Conservation (phyloP, 2,329 filamentous ascomycete species). For the Fusarium coicis region DNA sequence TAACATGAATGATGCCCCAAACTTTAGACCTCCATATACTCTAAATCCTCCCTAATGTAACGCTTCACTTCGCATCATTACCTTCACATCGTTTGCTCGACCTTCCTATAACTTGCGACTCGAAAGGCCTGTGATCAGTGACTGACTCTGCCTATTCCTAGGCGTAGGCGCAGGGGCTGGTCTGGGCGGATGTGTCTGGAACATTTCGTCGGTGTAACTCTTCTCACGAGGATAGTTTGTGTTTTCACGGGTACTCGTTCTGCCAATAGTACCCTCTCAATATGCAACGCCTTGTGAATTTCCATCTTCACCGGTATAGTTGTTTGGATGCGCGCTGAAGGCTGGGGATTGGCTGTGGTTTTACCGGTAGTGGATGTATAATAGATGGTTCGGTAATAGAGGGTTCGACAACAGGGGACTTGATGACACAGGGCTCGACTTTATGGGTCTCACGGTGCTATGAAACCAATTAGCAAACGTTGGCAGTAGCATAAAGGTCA, state of each 20-base stretch:
- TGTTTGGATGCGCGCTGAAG: not conserved
- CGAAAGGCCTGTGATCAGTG: not conserved
- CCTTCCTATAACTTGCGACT: accelerated
- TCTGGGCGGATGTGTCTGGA: not conserved
- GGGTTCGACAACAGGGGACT: not conserved
- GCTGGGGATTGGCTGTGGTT: not conserved
- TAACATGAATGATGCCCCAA: not conserved
- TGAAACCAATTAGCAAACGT: not conserved
- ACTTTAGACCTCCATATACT: accelerated
- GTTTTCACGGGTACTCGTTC: accelerated
- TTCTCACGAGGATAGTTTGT: not conserved
- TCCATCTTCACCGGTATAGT: not conserved
- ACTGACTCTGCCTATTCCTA: not conserved
- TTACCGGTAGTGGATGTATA: not conserved
- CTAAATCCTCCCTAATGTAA: no score
- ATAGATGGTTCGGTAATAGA: not conserved
- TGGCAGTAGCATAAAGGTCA: not conserved
- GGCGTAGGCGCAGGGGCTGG: accelerated
- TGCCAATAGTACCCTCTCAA: no score
- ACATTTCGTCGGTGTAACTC: no score
- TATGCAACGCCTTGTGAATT: not conserved
- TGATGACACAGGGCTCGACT: not conserved
- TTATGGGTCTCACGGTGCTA: not conserved
- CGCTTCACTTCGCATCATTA: not conserved
- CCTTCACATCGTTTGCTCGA: accelerated